Evolutionary conservation across 2,329 filamentous ascomycete genomes (phyloP).

Genomic region (Diaporthe helianthi): DNA sequence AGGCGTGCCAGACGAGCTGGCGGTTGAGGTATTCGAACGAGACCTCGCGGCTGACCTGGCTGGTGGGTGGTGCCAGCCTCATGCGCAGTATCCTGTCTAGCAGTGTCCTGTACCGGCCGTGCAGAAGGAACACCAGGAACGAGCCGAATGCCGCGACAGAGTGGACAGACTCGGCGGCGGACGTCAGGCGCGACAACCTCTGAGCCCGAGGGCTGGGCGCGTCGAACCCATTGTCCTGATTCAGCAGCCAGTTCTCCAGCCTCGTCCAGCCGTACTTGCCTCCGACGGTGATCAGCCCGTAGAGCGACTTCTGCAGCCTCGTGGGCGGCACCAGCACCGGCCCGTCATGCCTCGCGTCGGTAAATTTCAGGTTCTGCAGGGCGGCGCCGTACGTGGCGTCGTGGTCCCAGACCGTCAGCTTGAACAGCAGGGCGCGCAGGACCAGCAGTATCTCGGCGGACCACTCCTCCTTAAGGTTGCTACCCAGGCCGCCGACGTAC

Average conservation of each 20-base stretch:
- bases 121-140: conserved; percentile 89
- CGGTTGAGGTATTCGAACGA: conserved; percentile 98
- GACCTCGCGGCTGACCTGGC: conserved; percentile 87
- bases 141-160: conserved; percentile 82
- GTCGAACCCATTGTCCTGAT: conserved; percentile 78
- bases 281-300: conserved; percentile 85
- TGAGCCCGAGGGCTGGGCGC: conserved; percentile 58
- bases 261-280: conserved; percentile 90
- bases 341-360: conserved; percentile 75
- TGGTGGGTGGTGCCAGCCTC: conserved; percentile 83
- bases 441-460: conserved; percentile 81
- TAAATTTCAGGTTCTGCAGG: conserved; percentile 88
- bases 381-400: conserved; percentile 93
- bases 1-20: conserved; percentile 99
- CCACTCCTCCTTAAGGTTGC: conserved; percentile 83
- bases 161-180: conserved; percentile 73
- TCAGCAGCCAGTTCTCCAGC: conserved; percentile 87
- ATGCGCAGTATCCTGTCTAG: conserved; percentile 85
- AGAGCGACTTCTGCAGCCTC: conserved; percentile 82
- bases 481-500: conserved; percentile 55
- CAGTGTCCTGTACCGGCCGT: conserved; percentile 89
- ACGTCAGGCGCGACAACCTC: conserved; percentile 73
- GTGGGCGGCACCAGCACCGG: conserved; percentile 73
- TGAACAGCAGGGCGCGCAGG: conserved; percentile 84
- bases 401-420: conserved; percentile 95